Base-by-base conservation (phyloP, 331 rosid species). In the Telfairia occidentalis region DNA sequence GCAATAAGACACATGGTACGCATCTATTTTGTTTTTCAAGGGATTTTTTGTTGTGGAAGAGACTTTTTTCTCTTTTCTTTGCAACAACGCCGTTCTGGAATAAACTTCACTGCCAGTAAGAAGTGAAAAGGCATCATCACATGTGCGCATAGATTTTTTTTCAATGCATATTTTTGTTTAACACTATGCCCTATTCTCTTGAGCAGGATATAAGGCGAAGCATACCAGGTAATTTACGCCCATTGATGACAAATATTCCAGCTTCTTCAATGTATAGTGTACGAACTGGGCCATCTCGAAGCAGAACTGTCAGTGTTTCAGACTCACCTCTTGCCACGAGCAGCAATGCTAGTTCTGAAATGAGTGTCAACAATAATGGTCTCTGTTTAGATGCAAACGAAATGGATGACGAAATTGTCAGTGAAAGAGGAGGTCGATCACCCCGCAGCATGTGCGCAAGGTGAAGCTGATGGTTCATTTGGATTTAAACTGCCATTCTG, bases 1-100 rank as follows among this genome's bases (percentile, higher is more conserved):
- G 99, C 99, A 61, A 89, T 95, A 74, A 87, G 97, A 80, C 99
- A 95, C 82, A 95, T 95, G 99, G 99, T 95, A 90, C 81, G 80
- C 66, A 49, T 78, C 58, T 40, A 30, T 73, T 16, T 42, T 21
- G 60, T 65, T 46, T 46, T 80, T 15, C 75, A 21, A 7, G 15
- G 10, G 15, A 61, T 32, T 10, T 10, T 65, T 65, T 19, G 18
- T 21, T 19, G 63, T 55, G 63, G 63, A 24, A 3, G 34, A 7
- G 63, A 55, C 24, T 10, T 55, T 55, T 55, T 24, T 55, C 24
- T 24, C 18, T 52, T 52, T 52, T 12, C 12, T 59, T 30, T 30
- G 23, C 7, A 12, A 15, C 13, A 23, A 9, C 42, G 23, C 6
- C 5, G 15, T 29, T 59, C 4, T 58, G 40, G 66, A 11, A 53